Percentiles rank a stretch among this genome's conserved stretches.
These are phyloP conservation scores for Podospora australis DNA, from an alignment of 495 filamentous ascomycete species.

Conservation along the genomic window DNA sequence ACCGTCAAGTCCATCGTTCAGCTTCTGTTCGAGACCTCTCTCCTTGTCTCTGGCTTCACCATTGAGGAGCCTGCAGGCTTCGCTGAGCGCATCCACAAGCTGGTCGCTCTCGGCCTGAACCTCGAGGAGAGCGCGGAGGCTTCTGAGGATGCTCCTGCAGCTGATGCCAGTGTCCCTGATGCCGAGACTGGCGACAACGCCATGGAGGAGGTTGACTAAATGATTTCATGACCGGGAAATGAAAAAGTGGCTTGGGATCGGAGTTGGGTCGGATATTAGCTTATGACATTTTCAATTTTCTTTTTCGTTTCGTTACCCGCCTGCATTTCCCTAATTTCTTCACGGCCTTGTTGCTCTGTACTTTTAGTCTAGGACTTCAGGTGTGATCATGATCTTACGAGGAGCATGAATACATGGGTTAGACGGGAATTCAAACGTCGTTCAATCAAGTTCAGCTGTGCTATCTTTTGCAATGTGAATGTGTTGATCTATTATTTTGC, in stretches of 20 bases:
- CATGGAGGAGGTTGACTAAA: slow-evolving; percentile 66
- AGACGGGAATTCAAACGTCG: slow-evolving; percentile 25
- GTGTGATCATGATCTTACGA: slow-evolving; percentile 16
- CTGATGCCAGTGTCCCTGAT: slow-evolving; percentile 36
- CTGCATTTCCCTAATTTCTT: slow-evolving; percentile 27
- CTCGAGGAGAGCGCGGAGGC: slow-evolving; percentile 83
- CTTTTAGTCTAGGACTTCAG: slow-evolving; percentile 20
- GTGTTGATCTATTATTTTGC: background rate
- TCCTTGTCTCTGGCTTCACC: slow-evolving; percentile 97
- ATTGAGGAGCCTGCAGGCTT: slow-evolving; percentile 97
- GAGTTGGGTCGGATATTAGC: slow-evolving; percentile 38
- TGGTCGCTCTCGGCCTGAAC: slow-evolving; percentile 92
- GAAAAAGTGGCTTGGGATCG: slow-evolving; percentile 35
- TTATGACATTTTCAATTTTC: slow-evolving; percentile 29
- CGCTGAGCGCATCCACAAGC: slow-evolving; percentile 98
- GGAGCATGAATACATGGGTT: slow-evolving; percentile 10
- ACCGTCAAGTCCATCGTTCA: slow-evolving; percentile 98
- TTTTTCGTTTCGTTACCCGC: slow-evolving; percentile 29
- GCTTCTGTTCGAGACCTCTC: slow-evolving; percentile 96
- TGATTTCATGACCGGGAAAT: slow-evolving; percentile 26
- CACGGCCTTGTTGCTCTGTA: slow-evolving; percentile 20
- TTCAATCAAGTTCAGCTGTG: background rate
- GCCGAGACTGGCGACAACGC: slow-evolving; percentile 52
- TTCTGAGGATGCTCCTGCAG: slow-evolving; percentile 55
- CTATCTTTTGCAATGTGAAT: background rate